Evolutionary conservation across 192 early-diverging fungal species (phyloP).

Genomic region (Rhizoclosmatium sp.): DNA sequence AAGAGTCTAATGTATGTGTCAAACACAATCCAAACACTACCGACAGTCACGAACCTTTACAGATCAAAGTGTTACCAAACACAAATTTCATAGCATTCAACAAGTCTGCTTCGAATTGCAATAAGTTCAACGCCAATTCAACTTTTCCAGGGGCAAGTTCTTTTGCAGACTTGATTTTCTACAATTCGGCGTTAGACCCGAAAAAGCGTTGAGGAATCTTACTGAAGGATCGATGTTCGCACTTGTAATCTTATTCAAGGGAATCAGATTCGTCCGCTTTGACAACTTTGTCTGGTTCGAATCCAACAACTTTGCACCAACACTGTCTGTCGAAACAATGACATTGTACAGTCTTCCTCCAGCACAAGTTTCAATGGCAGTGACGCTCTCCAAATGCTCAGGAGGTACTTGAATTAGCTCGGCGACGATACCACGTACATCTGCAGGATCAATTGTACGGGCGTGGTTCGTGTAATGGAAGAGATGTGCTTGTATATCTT

Average conservation of each 20-base stretch:
- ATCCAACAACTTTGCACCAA: conserved; percentile 82
- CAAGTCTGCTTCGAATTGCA: conserved; percentile 85
- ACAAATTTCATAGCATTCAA: conserved; percentile 87
- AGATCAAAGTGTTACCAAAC: conserved; percentile 93
- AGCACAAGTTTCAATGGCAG: conserved; percentile 95
- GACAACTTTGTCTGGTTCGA: conserved; percentile 54
- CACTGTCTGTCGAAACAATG: conserved; percentile 85
- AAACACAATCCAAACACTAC: not conserved
- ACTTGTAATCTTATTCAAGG: conserved; percentile 92
- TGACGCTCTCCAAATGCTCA: conserved; percentile 68
- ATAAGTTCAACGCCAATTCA: conserved; percentile 83
- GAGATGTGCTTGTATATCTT: conserved; percentile 50
- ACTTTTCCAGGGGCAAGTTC: conserved; percentile 86
- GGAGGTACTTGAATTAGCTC: conserved; percentile 82
- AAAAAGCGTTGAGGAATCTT: not conserved
- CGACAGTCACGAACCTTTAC: conserved; percentile 58
- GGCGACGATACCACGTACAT: conserved; percentile 94
- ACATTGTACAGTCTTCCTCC: conserved; percentile 93
- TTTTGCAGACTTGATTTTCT: conserved; percentile 77
- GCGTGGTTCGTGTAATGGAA: conserved; percentile 87
- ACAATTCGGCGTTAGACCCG: not conserved
- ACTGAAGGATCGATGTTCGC: conserved; percentile 33
- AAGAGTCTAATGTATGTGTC: conserved; percentile 61
- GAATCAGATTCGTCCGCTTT: conserved; percentile 89
- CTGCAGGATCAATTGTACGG: conserved; percentile 85